Base-by-base conservation (phyloP, 768 basidiomycete species). In the Tulasnella sp. region DNA sequence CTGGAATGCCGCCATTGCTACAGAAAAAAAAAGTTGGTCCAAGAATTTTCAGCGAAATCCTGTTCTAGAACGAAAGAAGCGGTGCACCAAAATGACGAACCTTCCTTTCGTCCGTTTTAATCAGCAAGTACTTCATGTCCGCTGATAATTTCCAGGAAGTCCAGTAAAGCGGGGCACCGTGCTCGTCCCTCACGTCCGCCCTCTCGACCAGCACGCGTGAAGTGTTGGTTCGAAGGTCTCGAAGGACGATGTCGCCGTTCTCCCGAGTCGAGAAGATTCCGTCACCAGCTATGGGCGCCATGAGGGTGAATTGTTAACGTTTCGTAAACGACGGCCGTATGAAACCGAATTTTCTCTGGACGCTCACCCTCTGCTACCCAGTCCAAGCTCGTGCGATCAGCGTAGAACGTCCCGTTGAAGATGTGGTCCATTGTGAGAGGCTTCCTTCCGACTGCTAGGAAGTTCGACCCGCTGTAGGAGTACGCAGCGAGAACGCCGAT, bases 1-100 rank as follows among this genome's bases (percentile, higher is more conserved):
- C 90, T 91, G 7, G 96, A 98, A 84, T 92, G 88, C 70, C 98
- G 90, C 98, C 98, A 99, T 91, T 96, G 94, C 92, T 96, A 78
- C 23, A 73, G n/a, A n/a, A 35, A 5, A 39, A 35, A 71, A 26
- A 11, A 23, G 51, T 16, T 44, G 44, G 11, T 7, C 32, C 35
- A 1, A 40, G 44, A 5, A 35, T 20, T 71, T 35, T 44, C 29
- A 40, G 80, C 29, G 42, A 23, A 44, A 61, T 2, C 70, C 74
- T 76, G 26, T 77, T 46, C 26, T 42, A 46, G 74, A 2, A 73
- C 32, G 39, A 26, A 57, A 57, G 69, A 71, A 23, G 48, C 9
- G 16, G 51, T 7, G 67, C 48, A 80, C 83, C 74, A 61, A 61
- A 40, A 40, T 40, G 23, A 13, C 61, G 13, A 79, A 91, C 95